Evolutionary conservation across 208 protist species (phyloP), one percentile per base, ranked within the genome.

Genomic region (Porcisia hertigi): DNA sequence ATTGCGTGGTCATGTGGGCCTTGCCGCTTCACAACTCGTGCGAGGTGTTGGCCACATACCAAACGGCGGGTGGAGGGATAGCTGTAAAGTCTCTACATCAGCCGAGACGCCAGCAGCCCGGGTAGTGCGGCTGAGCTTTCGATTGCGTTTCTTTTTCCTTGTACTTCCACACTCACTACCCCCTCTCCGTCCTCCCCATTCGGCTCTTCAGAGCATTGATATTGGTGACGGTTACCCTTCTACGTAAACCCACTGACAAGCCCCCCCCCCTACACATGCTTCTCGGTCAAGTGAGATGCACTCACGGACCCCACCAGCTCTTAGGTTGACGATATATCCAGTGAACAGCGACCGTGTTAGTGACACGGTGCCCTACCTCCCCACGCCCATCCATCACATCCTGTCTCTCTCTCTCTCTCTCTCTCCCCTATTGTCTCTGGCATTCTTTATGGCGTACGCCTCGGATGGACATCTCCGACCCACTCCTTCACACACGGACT

Each of bases 401-500:
- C n/a, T 30, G 23, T 30, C 30, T 30, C n/a, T 34, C 62, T 7
- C 14, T 58, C 23, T 58, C 14, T 41, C 41, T 8, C 41, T 34
- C 45, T 2, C 23, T 49, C 30, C 30, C 30, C 30, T 30, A 30
- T 30, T 30, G 30, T 30, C 30, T 30, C 30, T 30, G 30, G 30
- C 30, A 30, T 52, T 52, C 47, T 52, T 12, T 52, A 12, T 52
- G 47, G 47, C 47, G 47, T 52, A 52, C 47, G 47, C 47, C 47
- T 64, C 58, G 12, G 9, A 39, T 25, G 25, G 34, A 64, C 16
- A 64, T 39, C n/a, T 12, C 25, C 30, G 5, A 64, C 1, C n/a
- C 58, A 25, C 41, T 69, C 63, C 25, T 47, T 39, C 63, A 69
- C 41, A 39, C 63, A 69, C 63, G 63, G 7, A 64, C 58, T 7